A percentile compares a stretch with the other conserved stretches of the same genome.
phyloP scores from a whole-genome alignment of 2,329 filamentous ascomycete species.

The Harringtonia aguacate region DNA sequence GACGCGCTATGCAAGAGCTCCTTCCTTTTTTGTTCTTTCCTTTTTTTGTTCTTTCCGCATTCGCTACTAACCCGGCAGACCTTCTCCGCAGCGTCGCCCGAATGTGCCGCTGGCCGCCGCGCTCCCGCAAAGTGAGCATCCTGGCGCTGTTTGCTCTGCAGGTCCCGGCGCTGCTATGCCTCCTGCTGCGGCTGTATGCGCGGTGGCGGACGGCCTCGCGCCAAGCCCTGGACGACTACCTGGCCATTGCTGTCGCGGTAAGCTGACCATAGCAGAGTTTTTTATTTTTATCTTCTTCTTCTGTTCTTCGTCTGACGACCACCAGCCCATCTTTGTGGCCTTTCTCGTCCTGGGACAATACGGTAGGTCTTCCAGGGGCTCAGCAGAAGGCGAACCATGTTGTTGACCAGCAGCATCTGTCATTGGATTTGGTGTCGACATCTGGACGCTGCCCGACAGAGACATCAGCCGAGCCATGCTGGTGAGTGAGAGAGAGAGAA shows the following conservation, averaged over 20 bases:
- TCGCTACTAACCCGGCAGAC: background rate
- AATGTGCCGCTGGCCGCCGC: slow-evolving; percentile 18
- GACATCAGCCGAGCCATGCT: slow-evolving; percentile 16
- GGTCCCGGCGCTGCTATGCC: slow-evolving; percentile 20
- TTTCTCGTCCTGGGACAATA: slow-evolving; percentile 22
- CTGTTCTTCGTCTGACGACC: background rate
- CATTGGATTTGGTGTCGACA: slow-evolving; percentile 23
- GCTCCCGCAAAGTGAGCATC: slow-evolving; percentile 21
- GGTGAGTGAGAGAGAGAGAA: slow-evolving; percentile 10
- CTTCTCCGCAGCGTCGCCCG: background rate
- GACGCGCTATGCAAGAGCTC: background rate
- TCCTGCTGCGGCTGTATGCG: slow-evolving; percentile 25
- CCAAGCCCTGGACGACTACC: slow-evolving; percentile 27
- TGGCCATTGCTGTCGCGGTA: slow-evolving; percentile 25
- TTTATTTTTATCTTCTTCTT: background rate
- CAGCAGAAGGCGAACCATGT: background rate
- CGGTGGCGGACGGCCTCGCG: slow-evolving; percentile 20
- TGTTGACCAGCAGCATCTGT: slow-evolving; percentile 13
- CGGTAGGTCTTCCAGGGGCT: slow-evolving; percentile 12
- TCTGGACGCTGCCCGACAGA: slow-evolving; percentile 28
- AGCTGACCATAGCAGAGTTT: too few species aligned
- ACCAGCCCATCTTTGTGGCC: slow-evolving; percentile 17
- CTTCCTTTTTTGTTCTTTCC: background rate
- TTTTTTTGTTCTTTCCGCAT: background rate
- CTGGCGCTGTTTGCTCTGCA: slow-evolving; percentile 25